Evolutionary conservation across 2,329 filamentous ascomycete species (phyloP).

Genomic region (Diplocarpon rosae): DNA sequence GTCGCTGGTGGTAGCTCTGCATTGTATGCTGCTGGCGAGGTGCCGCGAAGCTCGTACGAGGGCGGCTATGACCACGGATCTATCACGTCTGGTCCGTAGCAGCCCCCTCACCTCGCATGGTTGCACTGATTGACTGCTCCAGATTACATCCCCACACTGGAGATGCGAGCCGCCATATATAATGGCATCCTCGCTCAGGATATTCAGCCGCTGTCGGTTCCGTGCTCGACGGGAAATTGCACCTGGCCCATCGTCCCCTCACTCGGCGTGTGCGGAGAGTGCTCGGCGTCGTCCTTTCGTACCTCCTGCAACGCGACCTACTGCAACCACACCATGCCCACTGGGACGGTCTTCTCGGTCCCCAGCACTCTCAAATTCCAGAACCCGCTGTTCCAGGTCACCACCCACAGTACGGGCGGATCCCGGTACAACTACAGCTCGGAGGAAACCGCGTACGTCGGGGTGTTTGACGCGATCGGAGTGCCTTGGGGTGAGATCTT

Average conservation of each 20-base stretch:
- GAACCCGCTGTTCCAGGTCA: background rate
- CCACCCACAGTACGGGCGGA: background rate
- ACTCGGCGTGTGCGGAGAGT: background rate
- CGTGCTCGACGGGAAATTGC: background rate
- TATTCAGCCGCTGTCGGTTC: background rate
- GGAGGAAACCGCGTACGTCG: background rate
- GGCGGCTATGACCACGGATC: background rate
- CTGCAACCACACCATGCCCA: background rate
- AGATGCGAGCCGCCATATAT: background rate
- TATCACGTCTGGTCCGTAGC: background rate
- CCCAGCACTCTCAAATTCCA: background rate
- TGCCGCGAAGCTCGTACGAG: background rate
- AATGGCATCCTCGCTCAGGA: background rate
- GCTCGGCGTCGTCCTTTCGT: background rate
- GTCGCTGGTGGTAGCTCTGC: background rate
- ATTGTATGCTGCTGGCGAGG: background rate
- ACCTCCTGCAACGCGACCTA: background rate
- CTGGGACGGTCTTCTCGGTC: background rate
- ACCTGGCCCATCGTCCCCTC: background rate
- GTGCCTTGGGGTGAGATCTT: background rate
- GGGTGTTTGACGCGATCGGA: background rate
- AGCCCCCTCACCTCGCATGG: background rate
- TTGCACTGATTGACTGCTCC: background rate
- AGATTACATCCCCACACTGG: background rate
- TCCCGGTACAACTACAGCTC: background rate